A percentile compares a stretch with the other conserved stretches of the same genome.
phyloP scores from a whole-genome alignment of 2,329 filamentous ascomycete species.

The Sclerotinia glacialis region DNA sequence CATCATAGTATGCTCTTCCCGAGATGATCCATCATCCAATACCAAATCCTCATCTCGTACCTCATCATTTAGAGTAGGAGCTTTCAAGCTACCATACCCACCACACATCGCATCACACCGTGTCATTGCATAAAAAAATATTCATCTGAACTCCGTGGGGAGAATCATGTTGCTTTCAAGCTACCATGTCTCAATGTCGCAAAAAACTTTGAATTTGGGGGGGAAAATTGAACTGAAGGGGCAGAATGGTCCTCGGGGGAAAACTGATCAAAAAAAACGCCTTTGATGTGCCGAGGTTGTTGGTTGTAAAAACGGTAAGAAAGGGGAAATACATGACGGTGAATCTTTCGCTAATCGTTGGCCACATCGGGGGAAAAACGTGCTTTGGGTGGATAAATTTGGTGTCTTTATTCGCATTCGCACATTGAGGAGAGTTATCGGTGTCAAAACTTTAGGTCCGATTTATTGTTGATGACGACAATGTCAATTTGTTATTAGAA shows the following conservation, averaged over 20 bases:
- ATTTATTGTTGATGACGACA: constrained; percentile 22
- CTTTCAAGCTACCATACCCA: constrained; percentile 40
- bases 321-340: constrained; percentile 41
- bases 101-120: constrained; percentile 23
- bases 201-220: constrained; percentile 24
- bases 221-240: neutral
- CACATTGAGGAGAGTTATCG: constrained; percentile 24
- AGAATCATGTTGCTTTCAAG: constrained; percentile 40
- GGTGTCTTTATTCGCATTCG: constrained; percentile 24
- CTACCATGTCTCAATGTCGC: constrained; percentile 36
- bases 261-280: constrained; percentile 32
- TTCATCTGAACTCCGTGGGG: constrained; percentile 14
- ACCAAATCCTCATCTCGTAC: constrained; percentile 1
- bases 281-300: constrained; percentile 37
- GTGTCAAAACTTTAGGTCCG: constrained; percentile 18
- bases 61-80: constrained; percentile 32
- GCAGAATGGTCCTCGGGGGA: neutral
- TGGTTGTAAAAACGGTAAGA: constrained; percentile 28
- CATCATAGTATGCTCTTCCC: neutral
- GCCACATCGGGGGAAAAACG: constrained; percentile 35
- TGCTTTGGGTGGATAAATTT: constrained; percentile 22
- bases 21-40: constrained; percentile 5
- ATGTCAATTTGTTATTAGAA: constrained; percentile 36
- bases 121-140: constrained; percentile 10
- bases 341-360: constrained; percentile 42